Evolutionary conservation across 495 filamentous ascomycete genomes (phyloP), one percentile per base, ranked within the genome.

Genomic region (Tuber aestivum): DNA sequence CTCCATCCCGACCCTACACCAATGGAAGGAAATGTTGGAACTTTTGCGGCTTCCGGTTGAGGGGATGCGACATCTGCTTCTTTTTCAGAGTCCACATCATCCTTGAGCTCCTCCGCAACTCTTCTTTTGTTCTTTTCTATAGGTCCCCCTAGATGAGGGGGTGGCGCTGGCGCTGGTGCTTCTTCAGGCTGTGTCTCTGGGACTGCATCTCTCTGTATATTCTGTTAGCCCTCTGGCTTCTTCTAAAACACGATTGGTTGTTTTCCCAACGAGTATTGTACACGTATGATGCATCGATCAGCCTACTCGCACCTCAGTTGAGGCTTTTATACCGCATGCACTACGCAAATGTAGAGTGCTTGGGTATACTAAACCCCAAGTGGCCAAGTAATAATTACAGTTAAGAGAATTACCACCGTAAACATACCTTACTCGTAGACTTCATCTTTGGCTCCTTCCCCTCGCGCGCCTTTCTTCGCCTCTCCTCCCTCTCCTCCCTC

Each of bases 1-100:
- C 72, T 3, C 37, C 44, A 78, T 74, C 23, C 27, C 44, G 35
- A 42, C 48, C 21, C 72, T 76, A 41, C 70, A 70, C 14, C 75
- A 75, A 21, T 71, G 41, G 44, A 70, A 48, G 74, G 71, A 70
- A 50, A 72, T 79, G 48, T 72, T 41, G 35, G 44, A 65, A 48
- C 45, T 68, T 50, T 72, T 75, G 61, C 72, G 41, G 40, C 70
- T 73, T 27, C 56, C 3, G 27, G 56, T 20, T 65, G 56, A 65
- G 56, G 23, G 9, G 77, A 41, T 38, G 70, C 73, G 70, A 76
- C 73, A 41, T 79, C 70, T 70, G 70, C 70, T 35, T 79, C 69
- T 41, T 71, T 73, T 37, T 79, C 78, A 50, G 78, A 77, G 35
- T 79, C 42, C 21, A 78, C 77, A 56, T 75, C 77, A 38, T 74